phyloP scores from a whole-genome alignment of 768 basidiomycete species.

The Tylopilus subfusipes region DNA sequence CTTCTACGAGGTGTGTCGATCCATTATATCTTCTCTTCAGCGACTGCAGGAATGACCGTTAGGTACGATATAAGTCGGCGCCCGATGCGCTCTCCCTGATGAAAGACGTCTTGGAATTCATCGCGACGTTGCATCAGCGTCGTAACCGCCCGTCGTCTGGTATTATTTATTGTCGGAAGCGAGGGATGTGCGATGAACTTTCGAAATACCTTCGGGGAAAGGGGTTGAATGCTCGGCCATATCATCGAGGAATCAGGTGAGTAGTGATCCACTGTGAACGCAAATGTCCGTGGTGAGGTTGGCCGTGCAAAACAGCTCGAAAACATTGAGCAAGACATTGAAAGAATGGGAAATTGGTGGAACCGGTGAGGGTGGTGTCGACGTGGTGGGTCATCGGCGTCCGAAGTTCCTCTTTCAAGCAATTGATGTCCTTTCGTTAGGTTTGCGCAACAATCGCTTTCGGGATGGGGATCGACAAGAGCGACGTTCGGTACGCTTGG shows the following conservation, averaged over 20 bases:
- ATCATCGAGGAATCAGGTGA: constrained; percentile 69
- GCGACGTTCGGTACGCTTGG: constrained; percentile 57
- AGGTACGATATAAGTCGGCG: constrained; percentile 65
- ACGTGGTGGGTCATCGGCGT: constrained; percentile 48
- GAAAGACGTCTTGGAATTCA: constrained; percentile 64
- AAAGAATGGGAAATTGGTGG: constrained; percentile 61
- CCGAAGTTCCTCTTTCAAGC: neutral
- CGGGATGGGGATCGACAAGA: constrained; percentile 84
- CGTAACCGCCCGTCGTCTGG: constrained; percentile 62
- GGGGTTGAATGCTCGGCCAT: constrained; percentile 65
- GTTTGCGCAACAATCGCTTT: constrained; percentile 82
- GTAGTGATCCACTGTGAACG: neutral
- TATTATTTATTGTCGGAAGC: constrained; percentile 75
- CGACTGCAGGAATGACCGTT: neutral
- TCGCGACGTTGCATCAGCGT: constrained; percentile 56
- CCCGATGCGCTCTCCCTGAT: constrained; percentile 52
- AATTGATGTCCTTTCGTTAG: constrained; percentile 30
- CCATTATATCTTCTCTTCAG: neutral
- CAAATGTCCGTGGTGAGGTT: neutral
- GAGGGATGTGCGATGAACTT: constrained; percentile 63
- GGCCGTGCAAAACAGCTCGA: constrained; percentile 32
- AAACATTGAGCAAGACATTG: constrained; percentile 48
- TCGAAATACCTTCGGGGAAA: constrained; percentile 60
- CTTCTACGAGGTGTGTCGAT: constrained; percentile 64
- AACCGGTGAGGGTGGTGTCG: constrained; percentile 49